Conservation (phyloP, 148 eudicot genomes). For the Pharnaceum exiguum region DNA sequence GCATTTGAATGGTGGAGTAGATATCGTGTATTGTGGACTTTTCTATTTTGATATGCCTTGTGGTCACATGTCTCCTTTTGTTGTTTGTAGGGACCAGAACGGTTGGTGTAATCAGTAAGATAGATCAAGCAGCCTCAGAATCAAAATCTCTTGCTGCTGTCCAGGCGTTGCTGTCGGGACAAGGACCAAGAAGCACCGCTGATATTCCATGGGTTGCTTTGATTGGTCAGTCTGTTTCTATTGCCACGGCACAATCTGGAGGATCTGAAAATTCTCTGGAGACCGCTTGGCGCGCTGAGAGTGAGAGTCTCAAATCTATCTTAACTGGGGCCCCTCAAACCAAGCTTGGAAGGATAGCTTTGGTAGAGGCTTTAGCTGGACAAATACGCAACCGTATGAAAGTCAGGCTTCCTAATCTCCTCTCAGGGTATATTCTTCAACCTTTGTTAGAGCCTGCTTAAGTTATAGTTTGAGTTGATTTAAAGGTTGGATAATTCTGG, state of each 20-base stretch:
- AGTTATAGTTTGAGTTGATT: neutral
- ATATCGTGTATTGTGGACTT: no score
- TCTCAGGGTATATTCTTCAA: constrained; percentile 60
- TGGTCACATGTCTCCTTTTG: constrained; percentile 1
- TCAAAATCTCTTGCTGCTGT: constrained; percentile 94
- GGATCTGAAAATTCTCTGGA: constrained; percentile 87
- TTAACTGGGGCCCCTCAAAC: constrained; percentile 86
- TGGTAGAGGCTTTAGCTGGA: constrained; percentile 84
- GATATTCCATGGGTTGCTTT: constrained; percentile 98
- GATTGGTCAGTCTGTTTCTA: constrained; percentile 96
- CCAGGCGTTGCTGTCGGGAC: constrained; percentile 82
- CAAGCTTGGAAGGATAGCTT: constrained; percentile 92
- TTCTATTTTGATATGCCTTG: constrained; percentile 1
- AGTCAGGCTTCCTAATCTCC: constrained; percentile 83
- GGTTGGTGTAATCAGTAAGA: constrained; percentile 91
- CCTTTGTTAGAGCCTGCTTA: constrained; percentile 15
- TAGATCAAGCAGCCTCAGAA: constrained; percentile 93
- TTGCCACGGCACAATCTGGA: constrained; percentile 89
- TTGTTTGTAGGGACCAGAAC: constrained; percentile 77
- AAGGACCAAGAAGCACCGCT: constrained; percentile 89
- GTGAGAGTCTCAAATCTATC: constrained; percentile 88
- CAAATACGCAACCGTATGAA: constrained; percentile 92
- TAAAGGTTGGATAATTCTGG: no score
- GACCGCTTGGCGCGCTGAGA: constrained; percentile 99
- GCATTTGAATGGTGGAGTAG: no score